Percentiles rank a stretch among this genome's conserved stretches.
Conservation (phyloP, 345 rosid genomes). For the Bruguiera parviflora region DNA sequence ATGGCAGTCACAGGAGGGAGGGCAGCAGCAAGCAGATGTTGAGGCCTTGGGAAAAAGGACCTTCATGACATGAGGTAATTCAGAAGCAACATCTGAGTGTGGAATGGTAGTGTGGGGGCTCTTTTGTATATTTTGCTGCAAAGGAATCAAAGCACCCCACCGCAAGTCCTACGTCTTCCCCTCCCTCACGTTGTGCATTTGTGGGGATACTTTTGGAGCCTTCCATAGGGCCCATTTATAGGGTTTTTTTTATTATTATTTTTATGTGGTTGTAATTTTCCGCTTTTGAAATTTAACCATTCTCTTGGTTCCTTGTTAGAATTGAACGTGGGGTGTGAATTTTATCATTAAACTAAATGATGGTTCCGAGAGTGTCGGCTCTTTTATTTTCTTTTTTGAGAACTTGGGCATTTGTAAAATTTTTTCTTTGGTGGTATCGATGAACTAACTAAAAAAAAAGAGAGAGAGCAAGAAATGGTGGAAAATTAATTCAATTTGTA, state of each 20-base stretch:
- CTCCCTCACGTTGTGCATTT: slow-evolving; percentile 19
- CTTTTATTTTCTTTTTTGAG: too few species aligned
- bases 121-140: slow-evolving; percentile 22
- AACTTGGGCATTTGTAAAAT: too few species aligned
- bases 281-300: background rate
- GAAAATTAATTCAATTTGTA: too few species aligned
- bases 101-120: background rate
- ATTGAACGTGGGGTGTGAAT: too few species aligned
- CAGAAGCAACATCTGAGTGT: slow-evolving; percentile 22
- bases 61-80: background rate
- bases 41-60: slow-evolving; percentile 7
- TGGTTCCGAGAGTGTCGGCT: too few species aligned
- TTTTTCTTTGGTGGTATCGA: too few species aligned
- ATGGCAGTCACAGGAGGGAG: slow-evolving; percentile 35
- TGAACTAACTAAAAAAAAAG: too few species aligned
- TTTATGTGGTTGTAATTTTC: too few species aligned
- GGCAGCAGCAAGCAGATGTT: too few species aligned
- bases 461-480: too few species aligned
- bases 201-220: slow-evolving; percentile 34
- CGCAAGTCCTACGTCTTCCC: slow-evolving; percentile 24
- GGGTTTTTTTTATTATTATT: background rate
- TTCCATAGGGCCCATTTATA: slow-evolving; percentile 21
- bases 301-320: background rate
- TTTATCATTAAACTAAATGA: too few species aligned
- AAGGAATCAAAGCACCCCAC: slow-evolving; percentile 33